Evolutionary conservation across 2,329 filamentous ascomycete genomes (phyloP).

Genomic region (Neofusicoccum parvum): DNA sequence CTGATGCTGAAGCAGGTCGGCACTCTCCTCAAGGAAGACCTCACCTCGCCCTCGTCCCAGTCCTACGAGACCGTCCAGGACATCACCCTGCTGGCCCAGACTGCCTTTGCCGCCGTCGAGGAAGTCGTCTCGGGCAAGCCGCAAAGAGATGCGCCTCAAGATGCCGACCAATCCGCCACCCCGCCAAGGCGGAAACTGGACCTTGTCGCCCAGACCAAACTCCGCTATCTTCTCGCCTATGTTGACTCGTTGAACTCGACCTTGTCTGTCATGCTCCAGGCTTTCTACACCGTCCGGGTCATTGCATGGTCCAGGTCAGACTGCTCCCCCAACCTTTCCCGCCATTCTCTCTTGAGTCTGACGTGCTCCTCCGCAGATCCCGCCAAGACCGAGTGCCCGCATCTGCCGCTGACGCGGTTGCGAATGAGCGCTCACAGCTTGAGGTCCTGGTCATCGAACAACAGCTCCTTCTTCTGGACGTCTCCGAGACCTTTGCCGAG

Average conservation of each 20-base stretch:
- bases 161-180: slow-evolving; percentile 10
- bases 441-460: slow-evolving; percentile 43
- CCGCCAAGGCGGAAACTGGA: slow-evolving; percentile 23
- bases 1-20: slow-evolving; percentile 42
- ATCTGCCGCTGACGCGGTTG: slow-evolving; percentile 32
- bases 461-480: slow-evolving; percentile 37
- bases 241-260: slow-evolving; percentile 39
- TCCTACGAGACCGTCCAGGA: slow-evolving; percentile 39
- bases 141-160: slow-evolving; percentile 13
- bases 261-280: slow-evolving; percentile 41
- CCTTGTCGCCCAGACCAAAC: slow-evolving; percentile 26
- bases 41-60: slow-evolving; percentile 38
- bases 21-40: slow-evolving; percentile 40
- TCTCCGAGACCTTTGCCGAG: slow-evolving; percentile 3
- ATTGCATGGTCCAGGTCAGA: slow-evolving; percentile 43
- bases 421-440: slow-evolving; percentile 40
- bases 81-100: slow-evolving; percentile 35
- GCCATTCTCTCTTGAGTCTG: neutral
- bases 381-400: slow-evolving; percentile 15
- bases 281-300: slow-evolving; percentile 40
- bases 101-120: slow-evolving; percentile 34
- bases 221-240: slow-evolving; percentile 38
- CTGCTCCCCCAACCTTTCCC: neutral
- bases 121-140: slow-evolving; percentile 25
- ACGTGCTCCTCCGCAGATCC: slow-evolving; percentile 10